Conservation (phyloP, 257 asterid species). For the Paraleonurus japonicus region DNA sequence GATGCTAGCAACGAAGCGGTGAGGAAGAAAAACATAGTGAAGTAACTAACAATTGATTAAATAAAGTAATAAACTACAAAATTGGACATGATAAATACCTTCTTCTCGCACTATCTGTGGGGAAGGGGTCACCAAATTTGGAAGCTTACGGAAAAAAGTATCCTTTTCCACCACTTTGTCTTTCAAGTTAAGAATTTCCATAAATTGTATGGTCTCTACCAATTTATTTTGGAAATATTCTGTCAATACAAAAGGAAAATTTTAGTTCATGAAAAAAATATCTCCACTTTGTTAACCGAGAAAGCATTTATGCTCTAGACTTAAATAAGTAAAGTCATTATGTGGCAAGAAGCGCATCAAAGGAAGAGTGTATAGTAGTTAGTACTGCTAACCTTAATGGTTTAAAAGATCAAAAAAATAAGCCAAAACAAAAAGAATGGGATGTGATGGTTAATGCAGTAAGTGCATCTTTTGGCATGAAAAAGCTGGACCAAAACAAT, state of each 20-base stretch:
- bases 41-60: constrained; percentile 17
- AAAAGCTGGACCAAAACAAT: not conserved
- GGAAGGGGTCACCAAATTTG: constrained; percentile 97
- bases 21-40: constrained; percentile 30
- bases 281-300: not conserved
- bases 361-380: constrained; percentile 3
- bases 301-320: constrained; percentile 4
- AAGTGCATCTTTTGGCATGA: not conserved
- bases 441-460: not conserved
- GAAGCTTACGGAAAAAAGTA: constrained; percentile 93
- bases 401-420: not conserved
- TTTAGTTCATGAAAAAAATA: constrained; percentile 25
- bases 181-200: constrained; percentile 96
- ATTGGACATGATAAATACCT: constrained; percentile 44
- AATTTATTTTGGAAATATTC: constrained; percentile 96
- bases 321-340: constrained; percentile 11
- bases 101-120: constrained; percentile 92
- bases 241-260: constrained; percentile 42
- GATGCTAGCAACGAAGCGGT: constrained; percentile 93
- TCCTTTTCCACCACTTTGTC: constrained; percentile 99
- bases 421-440: not conserved
- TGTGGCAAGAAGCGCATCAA: not conserved
- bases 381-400: not conserved
- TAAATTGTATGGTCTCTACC: constrained; percentile 96
- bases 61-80: too few relatives aligned